Base-by-base conservation (phyloP, 2,329 filamentous ascomycete species). In the Fusarium albosuccineum region DNA sequence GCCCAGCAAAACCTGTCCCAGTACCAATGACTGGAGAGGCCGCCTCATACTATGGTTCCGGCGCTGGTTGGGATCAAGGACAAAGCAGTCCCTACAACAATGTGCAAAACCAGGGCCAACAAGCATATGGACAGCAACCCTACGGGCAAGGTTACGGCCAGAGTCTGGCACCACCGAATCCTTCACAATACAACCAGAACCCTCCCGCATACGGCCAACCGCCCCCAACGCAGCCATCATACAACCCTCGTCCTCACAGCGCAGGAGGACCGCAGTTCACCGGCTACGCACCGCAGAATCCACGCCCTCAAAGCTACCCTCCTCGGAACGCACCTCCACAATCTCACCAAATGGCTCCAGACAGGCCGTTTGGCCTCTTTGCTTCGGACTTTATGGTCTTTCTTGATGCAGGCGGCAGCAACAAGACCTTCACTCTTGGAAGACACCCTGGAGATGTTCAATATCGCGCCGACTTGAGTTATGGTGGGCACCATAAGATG, bases 331-430 rank as follows among this genome's bases (percentile, higher is more conserved):
- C 40, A 13, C 44, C 30, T 27, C 27, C 39, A 11, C 48, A 53
- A n/a, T 17, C 22, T n/a, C 40, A 46, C 7, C 39, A 52, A 17
- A 39, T 53, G 30, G 30, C 39, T 2, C 39, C 55, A n/a, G 30
- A 58, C 34, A 44, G 39, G 3, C n/a, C 29, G 8, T 58, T 58
- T 58, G 55, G 55, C 7, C 48, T 58, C 22, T 58, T 58, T 14
- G 39, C 29, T 13, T 44, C 39, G 9, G 46, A 45, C 26, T 52
- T 58, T n/a, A 52, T 58, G 55, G 33, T 58, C 30, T 52, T 37
- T 30, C 46, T 58, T 11, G 40, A 58, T 8, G 51, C 40, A 9
- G 33, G 51, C 10, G 17, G 51, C 17, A 55, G 51, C 33, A 45
- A 45, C 4, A 58, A 58, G 46, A 58, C 39, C n/a, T 37, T 58